Evolutionary conservation across 148 eudicot species (phyloP), one percentile per base, ranked within the genome.

Genomic region (Vaccinium macrocarpon): DNA sequence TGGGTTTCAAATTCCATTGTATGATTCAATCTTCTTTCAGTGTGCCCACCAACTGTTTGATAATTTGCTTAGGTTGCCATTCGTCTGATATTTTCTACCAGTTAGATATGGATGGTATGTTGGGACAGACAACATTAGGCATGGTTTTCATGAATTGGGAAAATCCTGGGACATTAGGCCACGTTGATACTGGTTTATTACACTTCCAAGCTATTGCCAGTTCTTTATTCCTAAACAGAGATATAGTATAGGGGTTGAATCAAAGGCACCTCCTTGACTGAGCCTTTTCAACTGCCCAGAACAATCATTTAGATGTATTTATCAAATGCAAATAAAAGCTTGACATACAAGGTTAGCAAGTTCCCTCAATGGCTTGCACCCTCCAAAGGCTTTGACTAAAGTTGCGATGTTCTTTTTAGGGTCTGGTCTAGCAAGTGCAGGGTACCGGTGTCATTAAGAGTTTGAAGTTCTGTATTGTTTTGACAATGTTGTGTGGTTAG

Each of bases 381-480:
- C 98, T 57, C 98, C 98, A 91, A 95, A 95, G 76, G 98, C 98
- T 89, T 92, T 91, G 78, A 95, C 97, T 84, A 95, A 92, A 83
- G 97, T 95, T 57, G 90, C 91, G 25, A 95, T 92, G 68, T 95
- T 95, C 89, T 95, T 95, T 87, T 95, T 95, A 0, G 98, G 98
- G 88, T 95, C 98, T 51, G 98, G 98, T 94, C 98, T 92, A 76
- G 97, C 98, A 79, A 95, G 94, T 77, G 98, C 98, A 81, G 94
- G 93, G n/a, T n/a, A n/a, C n/a, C n/a, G n/a, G n/a, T n/a, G n/a
- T n/a, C n/a, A n/a, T n/a, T n/a, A n/a, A n/a, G n/a, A n/a, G n/a
- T n/a, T n/a, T n/a, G n/a, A n/a, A n/a, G n/a, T n/a, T n/a, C n/a
- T n/a, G n/a, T n/a, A n/a, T n/a, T n/a, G n/a, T n/a, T n/a, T n/a